Base-by-base conservation (phyloP, 208 protist species). In the Trypanosoma rangeli region DNA sequence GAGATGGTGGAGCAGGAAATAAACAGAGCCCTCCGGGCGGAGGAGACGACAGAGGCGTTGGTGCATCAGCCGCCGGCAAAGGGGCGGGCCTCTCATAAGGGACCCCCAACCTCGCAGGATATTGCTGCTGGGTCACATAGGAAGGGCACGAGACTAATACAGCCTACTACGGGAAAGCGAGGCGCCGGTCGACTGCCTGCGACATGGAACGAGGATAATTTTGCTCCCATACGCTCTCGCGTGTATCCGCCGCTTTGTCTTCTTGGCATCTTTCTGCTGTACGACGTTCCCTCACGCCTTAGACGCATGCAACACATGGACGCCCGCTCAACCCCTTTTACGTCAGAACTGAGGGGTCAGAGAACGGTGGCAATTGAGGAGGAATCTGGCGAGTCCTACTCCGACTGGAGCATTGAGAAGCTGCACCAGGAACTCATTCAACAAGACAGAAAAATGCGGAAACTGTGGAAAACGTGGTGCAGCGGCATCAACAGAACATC, bases 171-270 rank as follows among this genome's bases (percentile, higher is more conserved):
- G 0, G 20, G 35, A 0, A 42, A 39, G 9, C 26, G 66, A 59
- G 57, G 55, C 63, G 68, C 24, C 26, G 56, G 10, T 64, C 71
- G 33, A 33, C 48, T 33, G 9, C 68, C 46, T 0, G n/a, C 29
- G 26, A 9, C 49, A 29, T 49, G n/a, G 22, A 63, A 54, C 46
- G 48, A 50, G 20, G 68, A 79, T 2, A 50, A 73, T 22, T 46
- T 0, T 28, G 20, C 22, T 16, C 39, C 61, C 12, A 5, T 15
- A 22, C 49, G 44, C 12, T 9, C 26, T 8, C 44, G 62, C 37
- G 83, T 80, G 24, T 81, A 90, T 48, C 89, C 89, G 5, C 89
- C 89, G 22, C 73, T 94, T 16, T 85, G 83, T 52, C 64, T 94
- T 18, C 33, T 88, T 18, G 80, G 86, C 8, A 74, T 78, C 20